Base-by-base conservation (phyloP, 108 stramenopile species). In the Heterococcus sp. region DNA sequence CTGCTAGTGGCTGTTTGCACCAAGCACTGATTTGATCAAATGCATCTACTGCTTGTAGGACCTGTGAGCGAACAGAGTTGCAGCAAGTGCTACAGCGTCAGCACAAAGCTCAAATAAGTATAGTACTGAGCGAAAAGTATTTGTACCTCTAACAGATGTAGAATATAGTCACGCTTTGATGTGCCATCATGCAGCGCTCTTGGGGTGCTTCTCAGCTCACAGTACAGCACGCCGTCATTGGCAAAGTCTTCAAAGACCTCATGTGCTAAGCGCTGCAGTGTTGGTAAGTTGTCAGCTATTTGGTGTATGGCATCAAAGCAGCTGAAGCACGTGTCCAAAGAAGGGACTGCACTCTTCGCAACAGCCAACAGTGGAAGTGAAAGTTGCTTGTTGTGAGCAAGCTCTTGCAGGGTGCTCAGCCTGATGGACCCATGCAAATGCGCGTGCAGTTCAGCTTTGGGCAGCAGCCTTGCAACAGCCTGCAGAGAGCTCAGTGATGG, bases 371-470 rank as follows among this genome's bases (percentile, higher is more conserved):
- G 71, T 2, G 83, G 77, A 34, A 71, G 73, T 1, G 77, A 39
- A 26, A 85, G 75, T 37, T 91, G 64, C n/a, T 66, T 65, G 32
- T 91, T 85, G 8, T 65, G 32, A 1, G 91, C 92, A 32, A 95
- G 82, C 5, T 91, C 92, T 26, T 88, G 72, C 37, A 95, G 73
- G 29, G 93, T 94, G 35, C 80, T 63, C 79, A 89, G 89, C 32
- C 93, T 90, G n/a, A 93, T 91, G 76, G 91, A 92, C 11, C 95
- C 95, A 82, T 94, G 92, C 74, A 95, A 80, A 72, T 95, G 93
- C 35, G 93, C 93, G 76, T 95, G 95, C 5, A 95, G 87, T 85
- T 94, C 92, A 2, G 91, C 84, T 75, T 92, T 93, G 38, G 92
- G 90, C 31, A 91, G 35, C 37, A 3, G 14, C 14, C 8, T 8